Evolutionary conservation across 805 yeast genomes (phyloP).

Genomic region (Candida berthetii): DNA sequence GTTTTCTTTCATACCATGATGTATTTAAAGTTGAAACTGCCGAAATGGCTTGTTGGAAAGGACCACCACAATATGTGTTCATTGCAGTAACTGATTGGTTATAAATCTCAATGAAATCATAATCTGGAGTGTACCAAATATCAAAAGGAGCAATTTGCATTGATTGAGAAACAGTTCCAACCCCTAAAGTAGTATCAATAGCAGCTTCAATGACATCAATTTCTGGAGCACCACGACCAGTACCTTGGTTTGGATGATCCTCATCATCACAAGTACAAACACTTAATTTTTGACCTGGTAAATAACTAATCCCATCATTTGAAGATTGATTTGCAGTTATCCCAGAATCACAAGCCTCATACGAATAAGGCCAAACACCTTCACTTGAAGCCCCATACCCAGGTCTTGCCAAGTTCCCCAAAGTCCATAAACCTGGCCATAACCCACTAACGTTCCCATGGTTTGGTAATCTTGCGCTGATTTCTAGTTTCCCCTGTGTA

Average conservation of each 20-base stretch:
- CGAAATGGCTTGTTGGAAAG: slow-evolving; percentile 42
- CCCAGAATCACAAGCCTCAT: slow-evolving; percentile 43
- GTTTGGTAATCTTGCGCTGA: slow-evolving; percentile 36
- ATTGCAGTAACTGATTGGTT: slow-evolving; percentile 33
- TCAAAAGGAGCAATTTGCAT: slow-evolving; percentile 47
- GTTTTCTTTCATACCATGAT: slow-evolving; percentile 38
- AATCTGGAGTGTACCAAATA: slow-evolving; percentile 47
- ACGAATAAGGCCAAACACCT: slow-evolving; percentile 46
- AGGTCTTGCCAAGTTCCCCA: slow-evolving; percentile 44
- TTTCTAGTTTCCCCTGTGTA: slow-evolving; percentile 36
- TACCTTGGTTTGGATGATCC: slow-evolving; percentile 41
- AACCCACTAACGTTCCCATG: slow-evolving; percentile 35
- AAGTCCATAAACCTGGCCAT: slow-evolving; percentile 47
- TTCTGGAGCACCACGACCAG: slow-evolving; percentile 45
- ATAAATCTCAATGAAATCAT: slow-evolving; percentile 35
- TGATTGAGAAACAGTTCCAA: slow-evolving; percentile 44
- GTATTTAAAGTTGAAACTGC: slow-evolving; percentile 41
- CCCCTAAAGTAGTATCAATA: slow-evolving; percentile 21
- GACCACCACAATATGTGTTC: slow-evolving; percentile 44
- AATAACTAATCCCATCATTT: slow-evolving; percentile 38
- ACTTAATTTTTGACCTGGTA: slow-evolving; percentile 39
- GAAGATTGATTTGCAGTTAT: slow-evolving; percentile 43
- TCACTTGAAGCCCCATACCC: slow-evolving; percentile 41
- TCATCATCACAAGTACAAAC: slow-evolving; percentile 38
- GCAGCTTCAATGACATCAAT: slow-evolving; percentile 45